Conservation (phyloP, 148 eudicot species). For the Agrostemma githago region DNA sequence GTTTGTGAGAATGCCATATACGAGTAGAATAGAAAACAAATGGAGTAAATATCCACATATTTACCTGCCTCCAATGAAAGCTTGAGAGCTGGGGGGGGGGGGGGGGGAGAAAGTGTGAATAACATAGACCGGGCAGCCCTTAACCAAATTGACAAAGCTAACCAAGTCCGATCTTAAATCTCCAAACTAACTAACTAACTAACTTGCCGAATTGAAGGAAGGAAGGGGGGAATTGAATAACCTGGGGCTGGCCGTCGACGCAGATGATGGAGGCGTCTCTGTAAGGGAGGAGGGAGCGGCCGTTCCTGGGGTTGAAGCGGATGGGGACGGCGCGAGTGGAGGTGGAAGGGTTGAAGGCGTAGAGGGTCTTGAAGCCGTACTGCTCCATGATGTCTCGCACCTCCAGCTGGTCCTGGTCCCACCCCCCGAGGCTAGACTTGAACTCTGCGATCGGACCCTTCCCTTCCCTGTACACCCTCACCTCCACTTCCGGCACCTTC, state of each 20-base stretch:
- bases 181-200: too few relatives aligned
- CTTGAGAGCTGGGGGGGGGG: too few relatives aligned
- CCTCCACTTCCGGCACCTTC: conserved; percentile 66
- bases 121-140: too few relatives aligned
- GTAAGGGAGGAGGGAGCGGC: conserved; percentile 70
- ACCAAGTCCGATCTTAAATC: too few relatives aligned
- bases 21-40: too few relatives aligned
- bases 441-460: conserved; percentile 71
- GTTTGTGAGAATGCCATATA: too few relatives aligned
- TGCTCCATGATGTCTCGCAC: conserved; percentile 61
- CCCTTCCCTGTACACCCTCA: conserved; percentile 53
- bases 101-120: too few relatives aligned
- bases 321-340: conserved; percentile 71
- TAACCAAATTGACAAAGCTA: too few relatives aligned
- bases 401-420: conserved; percentile 89
- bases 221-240: conserved; percentile 18
- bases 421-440: conserved; percentile 62
- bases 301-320: conserved; percentile 64
- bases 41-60: too few relatives aligned
- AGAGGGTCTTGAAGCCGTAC: conserved; percentile 62
- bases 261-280: conserved; percentile 51
- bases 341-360: conserved; percentile 50
- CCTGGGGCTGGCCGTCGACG: conserved; percentile 94
- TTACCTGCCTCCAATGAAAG: too few relatives aligned
- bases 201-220: too few relatives aligned